Conservation (phyloP, 2,329 filamentous ascomycete genomes). For the Ceratocystiopsis brevicomis region DNA sequence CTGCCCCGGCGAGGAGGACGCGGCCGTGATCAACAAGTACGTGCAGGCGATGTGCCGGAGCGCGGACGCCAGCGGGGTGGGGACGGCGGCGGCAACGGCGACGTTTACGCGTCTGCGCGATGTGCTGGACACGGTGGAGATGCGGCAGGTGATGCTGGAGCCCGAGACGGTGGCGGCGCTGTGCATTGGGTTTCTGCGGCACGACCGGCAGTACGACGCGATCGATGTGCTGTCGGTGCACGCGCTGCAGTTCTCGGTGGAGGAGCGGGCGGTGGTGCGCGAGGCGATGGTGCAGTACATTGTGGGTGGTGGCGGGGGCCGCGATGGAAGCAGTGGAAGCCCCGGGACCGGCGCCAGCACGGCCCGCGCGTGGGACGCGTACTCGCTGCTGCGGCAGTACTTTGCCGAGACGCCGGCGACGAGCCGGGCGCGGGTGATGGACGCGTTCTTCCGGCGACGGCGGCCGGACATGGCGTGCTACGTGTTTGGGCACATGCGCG, state of each 20-base stretch:
- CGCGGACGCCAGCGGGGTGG: not conserved
- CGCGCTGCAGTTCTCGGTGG: constrained; percentile 47
- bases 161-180: constrained; percentile 57
- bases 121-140: constrained; percentile 54
- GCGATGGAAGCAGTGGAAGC: constrained; percentile 15
- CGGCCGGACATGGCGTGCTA: constrained; percentile 71
- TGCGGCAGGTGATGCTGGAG: constrained; percentile 49
- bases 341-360: constrained; percentile 22
- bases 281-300: constrained; percentile 50
- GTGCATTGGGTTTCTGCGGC: constrained; percentile 53
- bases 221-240: constrained; percentile 68
- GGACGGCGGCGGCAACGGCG: not conserved
- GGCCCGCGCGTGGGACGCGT: constrained; percentile 43
- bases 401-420: constrained; percentile 47
- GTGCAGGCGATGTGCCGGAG: constrained; percentile 28
- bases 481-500: constrained; percentile 88
- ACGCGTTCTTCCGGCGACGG: constrained; percentile 54
- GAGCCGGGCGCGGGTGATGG: constrained; percentile 56
- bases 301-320: constrained; percentile 14
- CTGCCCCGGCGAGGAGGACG: constrained; percentile 33
- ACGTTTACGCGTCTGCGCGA: constrained; percentile 36
- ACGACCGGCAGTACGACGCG: constrained; percentile 60
- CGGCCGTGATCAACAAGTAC: constrained; percentile 49
- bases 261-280: constrained; percentile 49
- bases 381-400: constrained; percentile 45